A percentile compares a stretch with the other conserved stretches of the same genome.
These are phyloP conservation scores for Fraxinus sp. DNA, from an alignment of 305 asterid genomes.

Conservation along the genomic window DNA sequence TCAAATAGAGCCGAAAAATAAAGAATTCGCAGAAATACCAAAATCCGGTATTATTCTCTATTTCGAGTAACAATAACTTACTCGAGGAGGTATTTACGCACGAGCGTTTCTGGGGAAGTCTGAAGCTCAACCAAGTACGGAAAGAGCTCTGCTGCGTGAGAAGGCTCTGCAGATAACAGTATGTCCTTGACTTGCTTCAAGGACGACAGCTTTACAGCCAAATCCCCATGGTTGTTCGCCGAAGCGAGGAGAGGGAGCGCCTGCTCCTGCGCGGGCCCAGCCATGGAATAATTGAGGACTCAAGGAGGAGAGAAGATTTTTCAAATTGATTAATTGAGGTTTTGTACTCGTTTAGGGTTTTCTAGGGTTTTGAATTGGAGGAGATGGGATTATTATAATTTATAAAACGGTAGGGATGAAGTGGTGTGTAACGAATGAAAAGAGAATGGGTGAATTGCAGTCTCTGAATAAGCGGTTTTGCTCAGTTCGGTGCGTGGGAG, in stretches of 20 bases:
- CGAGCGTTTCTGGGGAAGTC: slow-evolving; percentile 79
- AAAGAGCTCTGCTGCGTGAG: slow-evolving; percentile 66
- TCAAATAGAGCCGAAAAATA: not conserved
- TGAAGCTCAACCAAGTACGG: slow-evolving; percentile 86
- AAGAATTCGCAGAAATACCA: not conserved
- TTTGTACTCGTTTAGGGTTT: slow-evolving; percentile 12
- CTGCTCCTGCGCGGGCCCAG: slow-evolving; percentile 70
- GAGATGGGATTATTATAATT: not conserved
- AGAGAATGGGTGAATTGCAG: not conserved
- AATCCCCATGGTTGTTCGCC: slow-evolving; percentile 88
- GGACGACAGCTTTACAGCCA: slow-evolving; percentile 82
- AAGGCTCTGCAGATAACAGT: slow-evolving; percentile 59
- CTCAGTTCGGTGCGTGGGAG: not conserved
- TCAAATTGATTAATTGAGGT: not conserved
- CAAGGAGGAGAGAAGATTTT: not conserved
- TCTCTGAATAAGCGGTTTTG: not conserved
- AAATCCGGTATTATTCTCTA: not conserved
- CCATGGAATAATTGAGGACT: slow-evolving; percentile 38
- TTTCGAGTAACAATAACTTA: slow-evolving; percentile 34
- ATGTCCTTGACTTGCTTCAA: slow-evolving; percentile 81
- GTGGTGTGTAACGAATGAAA: not conserved
- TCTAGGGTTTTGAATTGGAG: slow-evolving; percentile 56
- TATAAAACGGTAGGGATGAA: not conserved
- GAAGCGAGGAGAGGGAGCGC: slow-evolving; percentile 84
- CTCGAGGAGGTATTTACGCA: slow-evolving; percentile 80